These are phyloP conservation scores for Yamadazyma nakazawae DNA, from an alignment of 805 yeast genomes.

Conservation along the genomic window DNA sequence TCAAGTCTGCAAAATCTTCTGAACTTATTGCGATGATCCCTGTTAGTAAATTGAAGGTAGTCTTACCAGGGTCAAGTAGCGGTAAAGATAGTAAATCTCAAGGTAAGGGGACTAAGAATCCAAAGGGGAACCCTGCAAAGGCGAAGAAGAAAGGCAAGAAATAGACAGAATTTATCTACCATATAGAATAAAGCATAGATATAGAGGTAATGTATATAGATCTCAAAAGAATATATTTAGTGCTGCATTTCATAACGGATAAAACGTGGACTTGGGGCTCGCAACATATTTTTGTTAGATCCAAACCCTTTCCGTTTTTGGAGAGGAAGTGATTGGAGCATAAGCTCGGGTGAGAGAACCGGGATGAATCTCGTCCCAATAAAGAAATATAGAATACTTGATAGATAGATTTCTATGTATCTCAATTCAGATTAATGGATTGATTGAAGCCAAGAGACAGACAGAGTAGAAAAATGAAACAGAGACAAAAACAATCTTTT, in stretches of 20 bases:
- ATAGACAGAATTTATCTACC: not conserved
- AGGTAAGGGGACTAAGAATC: constrained; percentile 10
- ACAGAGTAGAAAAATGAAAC: not conserved
- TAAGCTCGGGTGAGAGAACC: too few relatives aligned
- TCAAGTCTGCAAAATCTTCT: constrained; percentile 55
- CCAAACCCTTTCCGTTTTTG: too few relatives aligned
- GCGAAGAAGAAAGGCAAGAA: constrained; percentile 15
- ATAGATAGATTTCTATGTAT: too few relatives aligned
- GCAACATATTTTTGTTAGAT: not conserved
- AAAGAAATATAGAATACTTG: too few relatives aligned
- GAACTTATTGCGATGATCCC: constrained; percentile 69
- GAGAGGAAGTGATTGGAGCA: too few relatives aligned
- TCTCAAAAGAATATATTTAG: too few relatives aligned
- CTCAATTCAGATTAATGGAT: not conserved
- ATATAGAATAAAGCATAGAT: not conserved
- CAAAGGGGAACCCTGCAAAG: constrained; percentile 4
- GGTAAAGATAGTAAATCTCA: constrained; percentile 5
- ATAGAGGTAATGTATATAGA: not conserved
- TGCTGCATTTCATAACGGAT: too few relatives aligned
- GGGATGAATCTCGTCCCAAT: too few relatives aligned
- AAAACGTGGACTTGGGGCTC: not conserved
- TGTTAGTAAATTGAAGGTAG: constrained; percentile 66
- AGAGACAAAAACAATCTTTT: not conserved
- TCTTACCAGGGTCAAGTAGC: constrained; percentile 45
- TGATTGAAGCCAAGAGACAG: not conserved